Base-by-base conservation (phyloP, 2,329 filamentous ascomycete genomes). In the Colletotrichum sp. region DNA sequence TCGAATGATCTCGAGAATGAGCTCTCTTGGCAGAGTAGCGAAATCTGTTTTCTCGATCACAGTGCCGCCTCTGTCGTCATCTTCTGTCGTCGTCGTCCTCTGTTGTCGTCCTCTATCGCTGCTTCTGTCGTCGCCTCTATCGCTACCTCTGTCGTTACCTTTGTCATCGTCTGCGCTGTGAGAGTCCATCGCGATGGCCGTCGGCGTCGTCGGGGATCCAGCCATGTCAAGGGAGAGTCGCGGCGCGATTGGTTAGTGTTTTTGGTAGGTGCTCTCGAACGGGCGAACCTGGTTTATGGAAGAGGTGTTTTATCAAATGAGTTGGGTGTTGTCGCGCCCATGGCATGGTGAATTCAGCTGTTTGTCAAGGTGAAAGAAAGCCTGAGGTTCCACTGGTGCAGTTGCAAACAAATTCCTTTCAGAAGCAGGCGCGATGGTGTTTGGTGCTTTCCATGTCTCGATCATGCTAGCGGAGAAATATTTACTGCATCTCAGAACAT, bases 301-400 rank as follows among this genome's bases (percentile, higher is more conserved):
- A 13, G 44, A 8, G 18, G 44, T n/a, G n/a, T 21, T 21, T 21
- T 7, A 0, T 49, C 44, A 21, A 49, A 49, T 21, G 12, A 49
- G 44, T 1, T 49, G n/a, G 44, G 44, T 49, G 44, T 49, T 4
- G n/a, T 13, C n/a, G n/a, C 9, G 18, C 10, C n/a, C 18, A 2
- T 1, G 0, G 44, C 18, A 49, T 21, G 2, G n/a, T 21, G 0
- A 3, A 21, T 21, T 21, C n/a, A 21, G n/a, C 44, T 13, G 44
- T 49, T 49, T 13, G 44, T 49, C 18, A 49, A 49, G 44, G 44
- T 49, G 6, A 49, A 49, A 49, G 44, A 49, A 49, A 49, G 18
- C 44, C n/a, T 49, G 18, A 49, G 44, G n/a, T 10, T 49, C 44
- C 44, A 49, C 10, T 13, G 18, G 44, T 21, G n/a, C 44, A 49